Evolutionary conservation across 2,329 filamentous ascomycete species (phyloP), one percentile per base, ranked within the genome.

Genomic region (Pseudocercospora pini-densiflorae): DNA sequence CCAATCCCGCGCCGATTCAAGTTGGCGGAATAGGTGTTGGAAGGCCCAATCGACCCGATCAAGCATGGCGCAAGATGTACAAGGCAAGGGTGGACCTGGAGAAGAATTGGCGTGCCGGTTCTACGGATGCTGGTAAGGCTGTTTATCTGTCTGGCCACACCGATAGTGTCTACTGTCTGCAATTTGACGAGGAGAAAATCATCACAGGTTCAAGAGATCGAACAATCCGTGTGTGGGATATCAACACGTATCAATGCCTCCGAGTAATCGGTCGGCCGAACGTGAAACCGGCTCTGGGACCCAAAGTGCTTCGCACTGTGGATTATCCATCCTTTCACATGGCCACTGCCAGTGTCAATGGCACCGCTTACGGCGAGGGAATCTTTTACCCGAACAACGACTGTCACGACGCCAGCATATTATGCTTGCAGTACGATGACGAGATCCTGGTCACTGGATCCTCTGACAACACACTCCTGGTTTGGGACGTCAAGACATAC

Each of bases 101-200:
- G 72, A 83, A 85, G 70, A 88, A 92, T 69, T 99, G 95, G 95
- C 73, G 75, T 14, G 70, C 71, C n/a, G 89, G 88, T 73, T 83
- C 89, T 59, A 91, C 92, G 24, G 63, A 72, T 63, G 89, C 90
- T 71, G 92, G 93, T 8, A 90, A 88, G 54, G 90, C 93, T 0
- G 89, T 97, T 63, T 98, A 97, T 78, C 86, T 99, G 23, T 93
- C 95, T 74, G 95, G 95, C 1, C 95, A 99, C 78, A 89, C 90
- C 27, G 95, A 99, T 78, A 97, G 93, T 71, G 96, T 99, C 64
- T 99, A 99, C 81, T 99, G 95, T 79, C 88, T 97, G 64, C 95
- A 99, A 77, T 99, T 98, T 77, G 95, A 99, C 78, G 94, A 98
- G 90, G 86, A 91, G 77, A 99, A 98, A 80, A 97, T 98, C 76